These are phyloP conservation scores for Erodium moschatum DNA, from an alignment of 441 rosid species.

Conservation along the genomic window DNA sequence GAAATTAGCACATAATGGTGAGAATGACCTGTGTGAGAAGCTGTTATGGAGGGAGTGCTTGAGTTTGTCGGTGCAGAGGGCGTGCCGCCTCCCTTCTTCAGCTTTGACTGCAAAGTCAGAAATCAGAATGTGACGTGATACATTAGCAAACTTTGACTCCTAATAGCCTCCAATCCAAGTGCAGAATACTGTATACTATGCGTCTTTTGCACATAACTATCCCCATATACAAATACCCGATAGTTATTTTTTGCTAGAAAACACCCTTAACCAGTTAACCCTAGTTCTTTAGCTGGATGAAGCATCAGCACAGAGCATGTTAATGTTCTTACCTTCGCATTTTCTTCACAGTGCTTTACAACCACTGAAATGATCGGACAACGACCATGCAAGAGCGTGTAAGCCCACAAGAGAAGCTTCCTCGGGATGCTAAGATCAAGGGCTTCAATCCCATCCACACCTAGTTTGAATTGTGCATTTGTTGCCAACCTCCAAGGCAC, in stretches of 20 bases:
- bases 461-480: slow-evolving; percentile 40
- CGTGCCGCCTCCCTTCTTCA: slow-evolving; percentile 58
- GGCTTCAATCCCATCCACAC: slow-evolving; percentile 60
- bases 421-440: slow-evolving; percentile 82
- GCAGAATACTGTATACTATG: background rate
- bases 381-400: slow-evolving; percentile 60
- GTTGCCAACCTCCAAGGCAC: slow-evolving; percentile 41
- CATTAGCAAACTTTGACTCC: background rate
- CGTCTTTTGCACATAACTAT: no score
- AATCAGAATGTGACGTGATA: slow-evolving; percentile 14
- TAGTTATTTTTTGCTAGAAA: no score
- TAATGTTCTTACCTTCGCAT: slow-evolving; percentile 51
- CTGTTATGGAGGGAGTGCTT: slow-evolving; percentile 21
- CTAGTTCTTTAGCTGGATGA: background rate
- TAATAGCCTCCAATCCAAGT: background rate
- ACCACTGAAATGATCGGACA: slow-evolving; percentile 65
- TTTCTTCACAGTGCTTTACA: slow-evolving; percentile 86
- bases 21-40: slow-evolving; percentile 45
- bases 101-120: slow-evolving; percentile 45
- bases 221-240: no score
- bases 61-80: slow-evolving; percentile 28
- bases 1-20: slow-evolving; percentile 10
- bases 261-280: no score
- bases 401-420: slow-evolving; percentile 95
- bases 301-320: background rate